Percentiles rank a stretch among this genome's conserved stretches.
phyloP scores from a whole-genome alignment of 192 early-diverging fungal species.

The Dissophora ornata region DNA sequence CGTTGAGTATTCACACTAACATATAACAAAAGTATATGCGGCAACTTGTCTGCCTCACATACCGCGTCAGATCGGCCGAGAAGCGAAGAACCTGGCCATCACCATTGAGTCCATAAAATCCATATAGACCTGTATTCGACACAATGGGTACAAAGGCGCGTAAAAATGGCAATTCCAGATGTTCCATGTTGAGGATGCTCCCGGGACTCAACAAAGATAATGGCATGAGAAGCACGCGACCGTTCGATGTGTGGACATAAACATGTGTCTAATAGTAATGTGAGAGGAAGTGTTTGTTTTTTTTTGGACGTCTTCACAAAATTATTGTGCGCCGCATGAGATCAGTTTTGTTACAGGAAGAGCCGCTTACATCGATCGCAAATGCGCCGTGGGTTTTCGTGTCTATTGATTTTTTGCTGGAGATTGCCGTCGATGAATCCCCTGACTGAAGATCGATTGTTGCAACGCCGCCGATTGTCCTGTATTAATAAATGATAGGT shows the following conservation, averaged over 20 bases:
- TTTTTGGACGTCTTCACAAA: too few species aligned
- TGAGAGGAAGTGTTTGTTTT: too few species aligned
- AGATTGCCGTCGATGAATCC: background rate
- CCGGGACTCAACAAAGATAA: background rate
- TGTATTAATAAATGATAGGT: background rate
- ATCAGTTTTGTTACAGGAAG: too few species aligned
- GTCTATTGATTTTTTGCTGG: background rate
- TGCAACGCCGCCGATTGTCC: background rate
- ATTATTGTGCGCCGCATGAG: too few species aligned
- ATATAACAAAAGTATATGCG: too few species aligned
- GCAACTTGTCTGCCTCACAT: background rate
- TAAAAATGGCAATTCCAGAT: constrained; percentile 6
- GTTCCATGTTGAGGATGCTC: background rate
- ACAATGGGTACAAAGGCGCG: constrained; percentile 3
- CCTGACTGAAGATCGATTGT: background rate
- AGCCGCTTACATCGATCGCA: background rate
- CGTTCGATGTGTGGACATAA: constrained; percentile 3
- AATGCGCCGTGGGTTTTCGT: background rate
- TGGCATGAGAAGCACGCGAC: constrained; percentile 2
- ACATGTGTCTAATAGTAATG: background rate
- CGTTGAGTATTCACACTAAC: too few species aligned
- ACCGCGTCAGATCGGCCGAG: constrained; percentile 11
- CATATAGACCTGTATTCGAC: background rate
- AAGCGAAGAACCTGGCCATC: constrained; percentile 20
- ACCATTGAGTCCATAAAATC: constrained; percentile 20